Percentiles rank a stretch among this genome's conserved stretches.
Conservation (phyloP, 2,329 filamentous ascomycete species). For the Cytospora piceae region DNA sequence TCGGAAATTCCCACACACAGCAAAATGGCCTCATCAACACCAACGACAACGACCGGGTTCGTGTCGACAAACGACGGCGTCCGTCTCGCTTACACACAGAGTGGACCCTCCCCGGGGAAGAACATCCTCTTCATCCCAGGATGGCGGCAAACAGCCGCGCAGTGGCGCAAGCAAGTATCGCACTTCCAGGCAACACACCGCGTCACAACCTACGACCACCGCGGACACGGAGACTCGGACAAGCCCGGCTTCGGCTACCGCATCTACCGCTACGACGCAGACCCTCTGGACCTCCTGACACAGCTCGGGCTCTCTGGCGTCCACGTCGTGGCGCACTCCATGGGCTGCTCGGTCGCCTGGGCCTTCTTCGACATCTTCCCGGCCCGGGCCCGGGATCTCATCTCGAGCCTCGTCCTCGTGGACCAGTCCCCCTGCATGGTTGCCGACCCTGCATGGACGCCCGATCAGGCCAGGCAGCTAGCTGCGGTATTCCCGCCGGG, state of each 20-base stretch:
- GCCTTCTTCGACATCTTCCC: slow-evolving; percentile 40
- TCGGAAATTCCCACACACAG: background rate
- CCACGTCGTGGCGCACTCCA: slow-evolving; percentile 42
- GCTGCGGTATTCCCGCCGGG: slow-evolving; percentile 34
- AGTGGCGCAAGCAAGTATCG: slow-evolving; percentile 39
- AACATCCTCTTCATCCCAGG: slow-evolving; percentile 40
- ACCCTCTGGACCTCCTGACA: slow-evolving; percentile 36
- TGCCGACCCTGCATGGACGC: slow-evolving; percentile 37
- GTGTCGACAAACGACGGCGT: slow-evolving; percentile 36
- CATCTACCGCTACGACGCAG: slow-evolving; percentile 37
- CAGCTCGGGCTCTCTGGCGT: slow-evolving; percentile 39
- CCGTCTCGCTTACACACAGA: slow-evolving; percentile 37
- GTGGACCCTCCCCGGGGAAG: slow-evolving; percentile 34
- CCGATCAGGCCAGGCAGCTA: slow-evolving; percentile 31
- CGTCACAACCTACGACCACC: slow-evolving; percentile 40
- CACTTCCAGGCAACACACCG: slow-evolving; percentile 38
- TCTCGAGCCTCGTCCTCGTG: slow-evolving; percentile 38
- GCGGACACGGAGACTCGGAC: slow-evolving; percentile 42
- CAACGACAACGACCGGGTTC: slow-evolving; percentile 4
- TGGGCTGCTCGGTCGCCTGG: slow-evolving; percentile 41
- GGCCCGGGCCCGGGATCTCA: slow-evolving; percentile 31
- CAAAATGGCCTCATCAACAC: background rate
- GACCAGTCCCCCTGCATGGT: slow-evolving; percentile 38
- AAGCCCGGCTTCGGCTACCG: slow-evolving; percentile 39
- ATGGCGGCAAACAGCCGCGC: slow-evolving; percentile 39